Base-by-base conservation (phyloP, 768 basidiomycete genomes). In the Leucocoprinus sp. region DNA sequence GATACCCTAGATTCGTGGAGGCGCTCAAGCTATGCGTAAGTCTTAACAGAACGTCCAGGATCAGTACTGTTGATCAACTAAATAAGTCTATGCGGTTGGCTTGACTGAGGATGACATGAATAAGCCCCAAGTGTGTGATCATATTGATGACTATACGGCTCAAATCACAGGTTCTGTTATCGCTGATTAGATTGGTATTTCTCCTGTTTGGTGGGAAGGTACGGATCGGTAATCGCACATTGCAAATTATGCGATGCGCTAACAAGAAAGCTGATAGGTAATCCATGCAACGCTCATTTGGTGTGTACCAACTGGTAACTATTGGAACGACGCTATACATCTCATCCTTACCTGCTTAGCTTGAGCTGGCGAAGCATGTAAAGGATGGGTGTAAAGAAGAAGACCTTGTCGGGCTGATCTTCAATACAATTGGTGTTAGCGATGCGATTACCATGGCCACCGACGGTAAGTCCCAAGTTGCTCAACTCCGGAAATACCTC, bases 131-230 rank as follows among this genome's bases (percentile, higher is more conserved):
- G 85, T 84, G 57, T 42, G 12, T 41, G 12, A 5, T 28, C n/a
- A n/a, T n/a, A n/a, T n/a, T n/a, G n/a, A n/a, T n/a, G n/a, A n/a
- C n/a, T 28, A 12, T 12, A 28, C 12, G 27, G 12, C 27, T 28
- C 27, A 12, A 28, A 5, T 6, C 12, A 5, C 27, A 6, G 6
- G 5, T 12, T 28, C 12, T 28, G 5, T 28, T 28, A 6, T 28
- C 27, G n/a, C 27, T 12, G 27, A 28, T 31, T 57, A 90, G 84
- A 82, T 93, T 56, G 90, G 90, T 37, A 89, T 93, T 56, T 85
- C 85, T 23, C 82, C 86, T 2, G 74, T 91, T 42, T 93, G 89
- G 89, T 93, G 88, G 87, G 89, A 92, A 74, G 88, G 88, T 83
- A 33, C n/a, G 34, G 4, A 23, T 1, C 21, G 3, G 43, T 17